Base-by-base conservation (phyloP, 2,329 filamentous ascomycete species). In the Verticillium tricorpus region DNA sequence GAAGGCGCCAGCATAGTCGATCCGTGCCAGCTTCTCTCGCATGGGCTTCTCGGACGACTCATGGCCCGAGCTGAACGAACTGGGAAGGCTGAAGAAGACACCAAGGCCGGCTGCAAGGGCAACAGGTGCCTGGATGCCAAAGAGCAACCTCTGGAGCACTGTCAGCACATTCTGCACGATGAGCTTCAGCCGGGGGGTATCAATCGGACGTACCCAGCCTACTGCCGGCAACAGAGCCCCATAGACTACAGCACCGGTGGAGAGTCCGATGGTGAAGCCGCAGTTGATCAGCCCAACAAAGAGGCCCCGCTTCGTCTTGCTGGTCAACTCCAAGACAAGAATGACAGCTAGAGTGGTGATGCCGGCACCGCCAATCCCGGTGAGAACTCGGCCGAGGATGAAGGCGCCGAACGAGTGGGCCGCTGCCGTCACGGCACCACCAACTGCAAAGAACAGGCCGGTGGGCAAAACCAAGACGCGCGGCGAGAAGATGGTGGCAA, bases 231-330 rank as follows among this genome's bases (percentile, higher is more conserved):
- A 78, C 31, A 92, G 69, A 0, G 85, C 85, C 5, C 90, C 90
- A 17, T 86, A 89, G 31, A 91, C 79, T 7, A 92, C 85, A 0
- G 88, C 90, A 1, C 90, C 90, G 1, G 90, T 80, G 0, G 89
- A 87, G 5, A 93, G 81, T 3, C 90, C 91, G 14, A 85, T 77
- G 0, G 90, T 93, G 70, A 90, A 89, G 0, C 87, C 86, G 0
- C 88, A 82, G 68, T 94, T 95, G 22, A 91, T 80, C 50, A 92
- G 73, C 1, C 91, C 92, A 64, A 96, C 85, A 61, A 87, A 90
- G 22, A 95, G 66, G 0, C 92, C 92, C 62, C 92, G 81, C 5
- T 85, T 81, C 65, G 85, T 86, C 64, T 86, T 84, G 25, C 82
- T 85, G 0, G 88, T 84, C 64, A 95, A 77, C 70, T 94, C 89